A percentile compares a stretch with the other conserved stretches of the same genome.
These are phyloP conservation scores for Fusarium sp. DNA, from an alignment of 2,329 filamentous ascomycete species.

Conservation along the genomic window DNA sequence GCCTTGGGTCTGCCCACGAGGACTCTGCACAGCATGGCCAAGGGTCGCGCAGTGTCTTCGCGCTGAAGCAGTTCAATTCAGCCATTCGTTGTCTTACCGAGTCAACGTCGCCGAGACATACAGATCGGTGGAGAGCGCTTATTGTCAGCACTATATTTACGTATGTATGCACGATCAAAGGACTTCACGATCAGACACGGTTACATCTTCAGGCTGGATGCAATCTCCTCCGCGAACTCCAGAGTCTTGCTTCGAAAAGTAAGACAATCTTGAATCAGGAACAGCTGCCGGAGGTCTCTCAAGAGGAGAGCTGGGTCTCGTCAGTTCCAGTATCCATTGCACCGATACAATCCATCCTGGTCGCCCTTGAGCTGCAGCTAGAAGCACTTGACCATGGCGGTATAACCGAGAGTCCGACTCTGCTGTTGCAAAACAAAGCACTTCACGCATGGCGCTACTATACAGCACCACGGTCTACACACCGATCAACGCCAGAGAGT, in stretches of 20 bases:
- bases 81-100: background rate
- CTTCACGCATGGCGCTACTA: constrained; percentile 10
- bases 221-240: constrained; percentile 1
- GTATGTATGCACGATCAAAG: constrained; percentile 8
- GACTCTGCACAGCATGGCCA: background rate
- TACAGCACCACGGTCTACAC: background rate
- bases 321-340: background rate
- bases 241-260: background rate
- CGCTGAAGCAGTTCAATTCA: background rate
- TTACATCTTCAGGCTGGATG: constrained; percentile 8
- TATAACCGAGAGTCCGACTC: background rate
- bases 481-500: background rate
- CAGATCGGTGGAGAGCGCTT: constrained; percentile 16
- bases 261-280: background rate
- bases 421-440: background rate
- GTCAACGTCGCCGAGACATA: background rate
- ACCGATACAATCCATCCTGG: background rate
- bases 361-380: background rate
- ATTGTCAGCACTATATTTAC: constrained; percentile 9
- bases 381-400: background rate
- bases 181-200: background rate
- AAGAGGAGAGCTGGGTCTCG: background rate
- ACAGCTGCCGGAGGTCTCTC: background rate
- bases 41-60: background rate
- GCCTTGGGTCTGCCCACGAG: constrained; percentile 10